Evolutionary conservation across 495 filamentous ascomycete species (phyloP).

Genomic region (Aspergillus haitiensis): DNA sequence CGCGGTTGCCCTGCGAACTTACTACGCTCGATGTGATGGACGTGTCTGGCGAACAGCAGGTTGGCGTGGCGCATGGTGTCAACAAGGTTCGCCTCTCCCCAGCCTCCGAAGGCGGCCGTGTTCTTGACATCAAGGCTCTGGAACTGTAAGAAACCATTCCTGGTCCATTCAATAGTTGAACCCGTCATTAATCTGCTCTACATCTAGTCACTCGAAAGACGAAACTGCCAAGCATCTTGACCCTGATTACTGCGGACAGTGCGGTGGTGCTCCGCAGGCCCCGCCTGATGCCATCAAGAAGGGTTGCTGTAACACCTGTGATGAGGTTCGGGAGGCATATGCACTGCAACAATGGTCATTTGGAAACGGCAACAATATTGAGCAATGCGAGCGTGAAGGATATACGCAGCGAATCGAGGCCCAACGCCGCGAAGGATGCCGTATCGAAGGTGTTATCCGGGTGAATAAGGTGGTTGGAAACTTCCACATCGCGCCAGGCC

Average conservation of each 20-base stretch:
- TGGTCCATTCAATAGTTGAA: neutral
- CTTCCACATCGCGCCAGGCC: constrained; percentile 96
- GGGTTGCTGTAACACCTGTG: constrained; percentile 95
- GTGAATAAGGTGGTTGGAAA: constrained; percentile 99
- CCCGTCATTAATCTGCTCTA: neutral
- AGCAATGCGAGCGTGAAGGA: constrained; percentile 94
- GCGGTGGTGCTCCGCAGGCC: constrained; percentile 73
- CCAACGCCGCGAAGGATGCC: constrained; percentile 89
- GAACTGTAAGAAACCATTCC: constrained; percentile 59
- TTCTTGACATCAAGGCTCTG: constrained; percentile 71
- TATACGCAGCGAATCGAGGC: constrained; percentile 82
- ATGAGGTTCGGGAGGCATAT: constrained; percentile 94
- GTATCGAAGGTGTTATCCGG: constrained; percentile 86
- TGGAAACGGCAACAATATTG: constrained; percentile 84
- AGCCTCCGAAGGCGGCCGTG: constrained; percentile 69
- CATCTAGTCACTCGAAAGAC: constrained; percentile 58
- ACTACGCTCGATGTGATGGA: constrained; percentile 98
- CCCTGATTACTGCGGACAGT: constrained; percentile 89
- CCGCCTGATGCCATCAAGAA: constrained; percentile 67
- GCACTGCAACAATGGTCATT: constrained; percentile 88
- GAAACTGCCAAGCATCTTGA: constrained; percentile 79
- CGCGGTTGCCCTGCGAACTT: constrained; percentile 89
- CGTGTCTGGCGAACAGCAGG: constrained; percentile 93
- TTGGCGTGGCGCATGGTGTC: constrained; percentile 88
- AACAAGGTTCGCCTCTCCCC: constrained; percentile 80